Conservation (phyloP, 768 basidiomycete species). For the Goffeauzyma gilvescens region DNA sequence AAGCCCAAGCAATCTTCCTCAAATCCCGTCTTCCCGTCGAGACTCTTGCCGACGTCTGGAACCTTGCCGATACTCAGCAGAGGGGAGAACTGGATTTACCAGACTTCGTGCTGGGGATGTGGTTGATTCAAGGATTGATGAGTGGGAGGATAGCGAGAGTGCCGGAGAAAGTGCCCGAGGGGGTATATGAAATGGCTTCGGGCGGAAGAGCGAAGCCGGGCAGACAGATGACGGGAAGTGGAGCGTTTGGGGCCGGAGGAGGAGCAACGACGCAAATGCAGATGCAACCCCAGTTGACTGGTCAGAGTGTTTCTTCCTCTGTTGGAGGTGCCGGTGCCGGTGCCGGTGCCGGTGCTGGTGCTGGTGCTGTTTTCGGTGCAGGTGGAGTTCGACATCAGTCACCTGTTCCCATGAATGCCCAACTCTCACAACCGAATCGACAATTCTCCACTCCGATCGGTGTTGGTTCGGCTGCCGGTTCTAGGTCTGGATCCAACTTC, state of each 20-base stretch:
- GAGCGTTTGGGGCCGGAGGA: too few species aligned
- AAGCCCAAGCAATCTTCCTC: conserved; percentile 74
- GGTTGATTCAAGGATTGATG: conserved; percentile 86
- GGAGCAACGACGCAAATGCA: conserved; percentile 18
- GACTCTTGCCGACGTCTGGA: conserved; percentile 84
- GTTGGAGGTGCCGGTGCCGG: too few species aligned
- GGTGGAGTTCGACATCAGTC: too few species aligned
- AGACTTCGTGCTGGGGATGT: conserved; percentile 93
- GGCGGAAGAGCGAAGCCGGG: conserved; percentile 20
- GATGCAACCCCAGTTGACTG: conserved; percentile 43
- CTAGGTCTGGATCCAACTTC: conserved; percentile 5
- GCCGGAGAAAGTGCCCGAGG: conserved; percentile 58
- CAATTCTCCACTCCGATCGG: conserved; percentile 5
- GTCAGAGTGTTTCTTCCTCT: too few species aligned
- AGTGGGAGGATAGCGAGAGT: conserved; percentile 51
- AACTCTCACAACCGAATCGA: conserved; percentile 2
- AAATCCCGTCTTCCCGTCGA: conserved; percentile 76
- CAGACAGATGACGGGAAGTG: conserved; percentile 17
- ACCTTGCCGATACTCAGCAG: conserved; percentile 81
- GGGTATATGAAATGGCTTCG: conserved; percentile 62
- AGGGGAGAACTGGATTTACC: conserved; percentile 69
- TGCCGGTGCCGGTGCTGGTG: too few species aligned
- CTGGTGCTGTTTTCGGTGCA: too few species aligned
- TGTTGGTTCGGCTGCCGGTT: background rate
- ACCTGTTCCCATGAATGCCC: conserved; percentile 10